Conservation (phyloP, 148 eudicot species). For the Cornus controversa region DNA sequence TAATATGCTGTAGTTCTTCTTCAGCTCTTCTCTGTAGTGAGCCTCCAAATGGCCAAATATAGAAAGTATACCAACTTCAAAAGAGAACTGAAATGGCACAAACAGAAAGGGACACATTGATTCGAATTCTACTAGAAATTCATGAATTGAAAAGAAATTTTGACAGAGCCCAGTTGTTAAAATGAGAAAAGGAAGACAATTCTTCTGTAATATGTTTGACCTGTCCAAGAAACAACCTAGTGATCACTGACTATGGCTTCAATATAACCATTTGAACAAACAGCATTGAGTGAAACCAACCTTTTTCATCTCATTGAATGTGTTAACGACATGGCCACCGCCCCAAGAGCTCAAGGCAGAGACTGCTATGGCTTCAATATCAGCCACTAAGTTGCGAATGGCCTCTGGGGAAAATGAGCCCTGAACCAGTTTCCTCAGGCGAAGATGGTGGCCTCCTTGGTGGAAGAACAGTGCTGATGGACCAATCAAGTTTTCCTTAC, state of each 20-base stretch:
- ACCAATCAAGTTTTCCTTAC: conserved; percentile 56
- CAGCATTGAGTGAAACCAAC: conserved; percentile 24
- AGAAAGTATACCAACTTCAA: conserved; percentile 51
- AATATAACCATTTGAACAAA: background rate
- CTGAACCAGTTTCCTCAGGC: conserved; percentile 47
- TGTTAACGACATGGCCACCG: conserved; percentile 31
- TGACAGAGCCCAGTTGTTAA: background rate
- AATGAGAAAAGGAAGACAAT: background rate
- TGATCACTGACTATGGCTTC: too few species aligned
- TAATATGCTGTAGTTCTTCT: conserved; percentile 38
- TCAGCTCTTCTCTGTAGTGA: conserved; percentile 41
- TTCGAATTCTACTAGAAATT: background rate
- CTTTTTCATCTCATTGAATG: conserved; percentile 57
- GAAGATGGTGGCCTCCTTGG: conserved; percentile 48
- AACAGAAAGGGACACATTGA: background rate
- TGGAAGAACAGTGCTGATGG: conserved; percentile 51
- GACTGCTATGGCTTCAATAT: conserved; percentile 34
- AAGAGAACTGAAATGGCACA: conserved; percentile 37
- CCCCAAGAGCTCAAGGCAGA: conserved; percentile 40
- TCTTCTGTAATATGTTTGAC: too few species aligned
- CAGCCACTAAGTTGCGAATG: conserved; percentile 22
- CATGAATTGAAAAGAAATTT: background rate
- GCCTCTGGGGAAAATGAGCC: conserved; percentile 40
- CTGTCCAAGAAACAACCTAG: background rate
- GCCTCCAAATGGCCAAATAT: conserved; percentile 50